Conservation (phyloP, 1,284 basidiomycete genomes). For the Kwoniella shivajii region DNA sequence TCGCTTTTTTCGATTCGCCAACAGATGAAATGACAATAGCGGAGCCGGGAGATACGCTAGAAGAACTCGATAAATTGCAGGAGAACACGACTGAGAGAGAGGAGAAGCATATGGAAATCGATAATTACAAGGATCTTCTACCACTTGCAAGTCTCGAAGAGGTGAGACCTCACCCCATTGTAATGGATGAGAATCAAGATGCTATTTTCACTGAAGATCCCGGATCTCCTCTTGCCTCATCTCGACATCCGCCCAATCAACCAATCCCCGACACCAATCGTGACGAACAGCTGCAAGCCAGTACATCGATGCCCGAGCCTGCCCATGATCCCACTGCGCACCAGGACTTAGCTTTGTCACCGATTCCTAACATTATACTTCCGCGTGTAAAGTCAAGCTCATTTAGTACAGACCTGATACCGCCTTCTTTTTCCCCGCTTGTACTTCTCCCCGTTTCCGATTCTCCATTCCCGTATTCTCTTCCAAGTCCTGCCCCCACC, state of each 20-base stretch:
- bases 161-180: too few relatives aligned
- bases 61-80: not conserved
- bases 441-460: conserved; percentile 12
- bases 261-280: too few relatives aligned
- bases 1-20: conserved; percentile 51
- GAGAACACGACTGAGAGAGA: not conserved
- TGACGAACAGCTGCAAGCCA: too few relatives aligned
- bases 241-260: too few relatives aligned
- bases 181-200: too few relatives aligned
- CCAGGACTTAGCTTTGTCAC: not conserved
- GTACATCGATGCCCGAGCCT: not conserved
- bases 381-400: not conserved
- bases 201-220: too few relatives aligned
- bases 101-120: not conserved
- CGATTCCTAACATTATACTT: not conserved
- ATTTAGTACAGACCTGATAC: conserved; percentile 31
- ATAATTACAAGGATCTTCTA: not conserved
- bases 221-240: too few relatives aligned
- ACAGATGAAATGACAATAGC: conserved; percentile 5
- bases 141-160: too few relatives aligned
- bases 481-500: conserved; percentile 41
- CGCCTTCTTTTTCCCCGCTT: conserved; percentile 38
- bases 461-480: conserved; percentile 29
- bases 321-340: too few relatives aligned
- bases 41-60: not conserved